phyloP scores from a whole-genome alignment of 2,329 filamentous ascomycete genomes.

The Lojkania enalia region DNA sequence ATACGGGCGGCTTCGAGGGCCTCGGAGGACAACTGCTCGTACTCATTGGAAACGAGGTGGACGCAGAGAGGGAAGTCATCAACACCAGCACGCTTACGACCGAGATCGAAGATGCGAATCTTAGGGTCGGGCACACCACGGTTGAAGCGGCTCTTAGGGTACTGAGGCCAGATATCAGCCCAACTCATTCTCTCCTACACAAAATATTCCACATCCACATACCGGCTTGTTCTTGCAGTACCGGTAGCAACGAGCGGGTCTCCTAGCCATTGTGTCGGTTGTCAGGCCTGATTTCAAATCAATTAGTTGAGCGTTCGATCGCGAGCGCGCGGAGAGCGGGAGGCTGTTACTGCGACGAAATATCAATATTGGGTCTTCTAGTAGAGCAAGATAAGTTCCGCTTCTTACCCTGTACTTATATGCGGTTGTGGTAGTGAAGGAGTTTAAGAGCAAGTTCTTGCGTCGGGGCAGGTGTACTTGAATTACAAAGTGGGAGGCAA shows the following conservation, averaged over 20 bases:
- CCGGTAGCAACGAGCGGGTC: conserved; percentile 98
- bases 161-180: conserved; percentile 62
- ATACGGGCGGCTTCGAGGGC: conserved; percentile 99
- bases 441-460: too few relatives aligned
- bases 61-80: conserved; percentile 98
- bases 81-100: conserved; percentile 97
- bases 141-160: conserved; percentile 99
- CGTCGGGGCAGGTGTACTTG: too few relatives aligned
- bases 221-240: conserved; percentile 99
- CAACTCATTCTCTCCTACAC: conserved; percentile 33
- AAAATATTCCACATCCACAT: conserved; percentile 22
- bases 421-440: conserved; percentile 23
- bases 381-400: background rate
- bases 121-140: conserved; percentile 86
- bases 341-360: conserved; percentile 6
- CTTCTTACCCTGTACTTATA: conserved; percentile 37
- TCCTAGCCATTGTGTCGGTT: conserved; percentile 93
- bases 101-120: conserved; percentile 98
- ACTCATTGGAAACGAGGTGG: conserved; percentile 99
- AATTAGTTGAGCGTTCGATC: conserved; percentile 46
- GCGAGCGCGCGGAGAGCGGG: conserved; percentile 1
- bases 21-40: conserved; percentile 99
- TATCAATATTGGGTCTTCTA: conserved; percentile 2
- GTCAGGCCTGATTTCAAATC: conserved; percentile 50
- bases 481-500: too few relatives aligned